Evolutionary conservation across 2,329 filamentous ascomycete genomes (phyloP), one percentile per base, ranked within the genome.

Genomic region (Coccinonectria pachysandricola): DNA sequence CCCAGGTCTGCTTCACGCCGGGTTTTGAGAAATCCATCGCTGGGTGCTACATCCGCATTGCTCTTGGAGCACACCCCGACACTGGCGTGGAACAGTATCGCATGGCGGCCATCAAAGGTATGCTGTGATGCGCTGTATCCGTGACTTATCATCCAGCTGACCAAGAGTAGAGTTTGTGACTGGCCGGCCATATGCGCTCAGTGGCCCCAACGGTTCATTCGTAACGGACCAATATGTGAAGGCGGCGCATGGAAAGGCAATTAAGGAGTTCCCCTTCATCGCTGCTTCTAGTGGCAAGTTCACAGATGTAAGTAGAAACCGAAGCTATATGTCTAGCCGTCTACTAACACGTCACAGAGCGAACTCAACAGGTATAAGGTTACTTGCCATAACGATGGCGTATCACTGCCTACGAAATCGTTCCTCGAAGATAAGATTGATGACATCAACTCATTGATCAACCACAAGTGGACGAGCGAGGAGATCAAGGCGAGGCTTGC

Each of bases 1-100:
- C 81, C 6, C 76, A 88, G 46, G 80, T 94, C 29, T 95, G 86
- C 65, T 94, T 93, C 60, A 88, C 87, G 42, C 91, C 91, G 8
- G 79, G 79, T 4, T 95, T 98, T 41, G 82, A 93, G 30, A 62
- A 80, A 7, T 70, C 80, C 15, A 81, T 95, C 45, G 74, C 66
- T 10, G 85, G 85, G 26, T 92, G 86, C 54, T 98, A 81, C 51
- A 79, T 79, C 19, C 82, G 91, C 26, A 75, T 96, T 39, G 82
- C 78, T 36, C 73, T 95, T 30, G 88, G 87, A 1, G 69, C 79
- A 8, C 80, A 92, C 48, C 71, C 71, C 8, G 68, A 76, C 12
- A 82, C 72, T 4, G 78, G 79, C 4, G 64, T 77, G 32, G 79
- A 81, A 35, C 71, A 83, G 39, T 98, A 98, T 54, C 80, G 88